These are phyloP conservation scores for Lichtheimia ornata DNA, from an alignment of 371 early-diverging fungal genomes.

Conservation along the genomic window DNA sequence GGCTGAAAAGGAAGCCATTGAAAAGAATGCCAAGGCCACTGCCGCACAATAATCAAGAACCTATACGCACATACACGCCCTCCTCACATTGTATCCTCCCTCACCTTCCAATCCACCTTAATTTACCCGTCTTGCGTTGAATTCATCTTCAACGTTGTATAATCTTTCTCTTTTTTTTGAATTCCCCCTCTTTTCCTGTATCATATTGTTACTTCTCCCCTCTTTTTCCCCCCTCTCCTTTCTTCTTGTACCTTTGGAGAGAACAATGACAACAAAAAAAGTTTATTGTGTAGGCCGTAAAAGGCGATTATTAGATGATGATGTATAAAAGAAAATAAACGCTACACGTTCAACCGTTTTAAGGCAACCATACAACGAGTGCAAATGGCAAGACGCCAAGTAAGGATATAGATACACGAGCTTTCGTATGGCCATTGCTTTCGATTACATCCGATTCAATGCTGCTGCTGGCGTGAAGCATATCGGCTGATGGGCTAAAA, in stretches of 20 bases:
- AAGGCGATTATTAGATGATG: neutral
- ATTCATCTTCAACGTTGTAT: constrained; percentile 4
- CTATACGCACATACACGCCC: neutral
- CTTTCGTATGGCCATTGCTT: too few species aligned
- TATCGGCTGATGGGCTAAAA: neutral
- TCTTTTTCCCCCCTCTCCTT: neutral
- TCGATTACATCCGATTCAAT: too few species aligned
- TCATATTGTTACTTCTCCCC: neutral
- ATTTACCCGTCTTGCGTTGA: constrained; percentile 6
- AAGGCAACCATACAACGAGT: neutral
- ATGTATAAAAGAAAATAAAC: constrained; percentile 2
- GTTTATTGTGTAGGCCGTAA: neutral
- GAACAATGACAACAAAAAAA: neutral
- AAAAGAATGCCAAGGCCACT: constrained; percentile 17
- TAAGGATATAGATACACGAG: too few species aligned
- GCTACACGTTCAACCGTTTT: constrained; percentile 9
- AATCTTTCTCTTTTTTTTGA: neutral
- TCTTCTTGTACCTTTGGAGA: neutral
- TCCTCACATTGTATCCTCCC: neutral
- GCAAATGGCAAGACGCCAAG: too few species aligned
- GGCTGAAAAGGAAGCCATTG: constrained; percentile 63
- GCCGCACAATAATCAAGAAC: constrained; percentile 4
- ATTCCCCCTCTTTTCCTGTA: neutral
- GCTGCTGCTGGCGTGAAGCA: neutral
- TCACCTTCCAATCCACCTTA: neutral